These are phyloP conservation scores for Microbotryum lychnidis-dioicae DNA, from an alignment of 1,284 basidiomycete species.

Conservation along the genomic window DNA sequence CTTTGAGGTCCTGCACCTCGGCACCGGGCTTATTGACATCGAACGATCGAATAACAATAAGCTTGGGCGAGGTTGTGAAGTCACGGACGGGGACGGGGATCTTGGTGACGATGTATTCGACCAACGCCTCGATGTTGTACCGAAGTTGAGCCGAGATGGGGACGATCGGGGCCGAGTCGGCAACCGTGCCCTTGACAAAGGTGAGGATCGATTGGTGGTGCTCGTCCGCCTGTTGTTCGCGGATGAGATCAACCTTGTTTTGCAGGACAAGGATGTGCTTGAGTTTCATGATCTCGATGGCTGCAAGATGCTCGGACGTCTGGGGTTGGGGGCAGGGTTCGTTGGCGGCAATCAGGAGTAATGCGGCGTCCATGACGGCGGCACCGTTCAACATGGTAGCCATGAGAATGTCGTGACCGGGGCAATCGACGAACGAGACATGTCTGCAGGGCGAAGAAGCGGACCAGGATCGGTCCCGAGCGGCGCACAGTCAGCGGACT, in stretches of 20 bases:
- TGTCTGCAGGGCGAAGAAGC: slow-evolving; percentile 48
- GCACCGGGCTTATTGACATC: slow-evolving; percentile 99
- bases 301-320: slow-evolving; percentile 95
- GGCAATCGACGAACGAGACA: slow-evolving; percentile 85
- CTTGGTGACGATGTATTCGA: slow-evolving; percentile 95
- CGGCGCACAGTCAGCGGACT: slow-evolving; percentile 6
- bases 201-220: slow-evolving; percentile 86
- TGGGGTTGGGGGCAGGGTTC: slow-evolving; percentile 98
- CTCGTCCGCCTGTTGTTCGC: slow-evolving; percentile 80
- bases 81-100: slow-evolving; percentile 91
- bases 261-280: slow-evolving; percentile 90
- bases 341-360: slow-evolving; percentile 91
- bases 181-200: slow-evolving; percentile 93
- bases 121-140: slow-evolving; percentile 99
- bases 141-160: slow-evolving; percentile 97
- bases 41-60: slow-evolving; percentile 98
- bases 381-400: slow-evolving; percentile 99
- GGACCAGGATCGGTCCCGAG: not conserved
- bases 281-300: slow-evolving; percentile 98
- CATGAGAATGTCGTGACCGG: slow-evolving; percentile 64
- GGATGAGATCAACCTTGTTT: slow-evolving; percentile 89
- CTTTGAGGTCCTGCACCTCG: slow-evolving; percentile 92
- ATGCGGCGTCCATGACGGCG: slow-evolving; percentile 95
- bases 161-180: slow-evolving; percentile 92
- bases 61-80: slow-evolving; percentile 79